These are phyloP conservation scores for Microthyrium microscopicum DNA, from an alignment of 2,329 filamentous ascomycete genomes.

Conservation along the genomic window DNA sequence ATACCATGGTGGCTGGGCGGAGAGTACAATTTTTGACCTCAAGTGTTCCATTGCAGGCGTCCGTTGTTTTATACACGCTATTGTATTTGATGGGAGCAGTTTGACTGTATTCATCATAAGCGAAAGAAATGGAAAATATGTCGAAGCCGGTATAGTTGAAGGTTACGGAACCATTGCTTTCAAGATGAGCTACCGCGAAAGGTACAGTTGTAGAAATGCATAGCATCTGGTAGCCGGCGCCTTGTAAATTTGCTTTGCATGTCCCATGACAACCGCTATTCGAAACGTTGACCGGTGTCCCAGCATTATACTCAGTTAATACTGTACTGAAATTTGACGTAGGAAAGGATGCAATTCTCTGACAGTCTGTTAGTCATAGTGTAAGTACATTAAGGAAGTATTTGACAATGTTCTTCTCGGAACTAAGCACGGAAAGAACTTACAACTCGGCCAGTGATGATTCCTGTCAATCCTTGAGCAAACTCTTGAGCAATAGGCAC, in stretches of 20 bases:
- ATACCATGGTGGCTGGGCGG: not conserved
- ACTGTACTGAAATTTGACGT: not conserved
- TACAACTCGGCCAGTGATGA: not conserved
- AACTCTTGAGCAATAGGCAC: not conserved
- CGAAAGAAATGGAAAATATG: no score
- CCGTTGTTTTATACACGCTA: no score
- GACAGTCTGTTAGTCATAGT: no score
- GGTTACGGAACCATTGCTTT: no score
- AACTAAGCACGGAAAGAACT: no score
- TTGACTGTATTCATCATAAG: no score
- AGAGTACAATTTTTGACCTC: constrained; percentile 1
- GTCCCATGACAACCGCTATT: not conserved
- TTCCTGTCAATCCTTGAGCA: not conserved
- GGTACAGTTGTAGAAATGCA: not conserved
- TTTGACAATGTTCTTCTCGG: no score
- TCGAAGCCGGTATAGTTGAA: no score
- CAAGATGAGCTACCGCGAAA: no score
- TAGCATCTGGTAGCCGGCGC: not conserved
- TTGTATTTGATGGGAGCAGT: no score
- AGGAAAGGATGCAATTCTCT: not conserved
- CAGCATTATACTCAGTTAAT: not conserved
- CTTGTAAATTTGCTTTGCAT: not conserved
- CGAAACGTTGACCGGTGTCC: not conserved
- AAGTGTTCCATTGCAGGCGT: not conserved
- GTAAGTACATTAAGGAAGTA: no score